These are phyloP conservation scores for Coniella lustricola DNA, from an alignment of 2,329 filamentous ascomycete species.

Conservation along the genomic window DNA sequence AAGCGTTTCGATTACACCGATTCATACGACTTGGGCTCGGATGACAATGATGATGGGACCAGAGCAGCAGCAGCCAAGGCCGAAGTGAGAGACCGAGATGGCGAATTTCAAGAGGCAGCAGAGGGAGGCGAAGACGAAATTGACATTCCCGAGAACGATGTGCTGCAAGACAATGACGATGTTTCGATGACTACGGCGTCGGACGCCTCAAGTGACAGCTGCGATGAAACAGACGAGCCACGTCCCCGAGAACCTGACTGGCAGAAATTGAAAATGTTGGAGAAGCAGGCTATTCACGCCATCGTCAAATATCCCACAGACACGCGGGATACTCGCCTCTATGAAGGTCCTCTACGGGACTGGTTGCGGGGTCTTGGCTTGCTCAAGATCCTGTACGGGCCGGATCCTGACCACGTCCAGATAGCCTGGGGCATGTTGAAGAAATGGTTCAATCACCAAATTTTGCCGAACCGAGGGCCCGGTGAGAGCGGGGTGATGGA, in stretches of 20 bases:
- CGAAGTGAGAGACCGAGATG: neutral
- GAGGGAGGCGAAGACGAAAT: neutral
- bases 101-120: neutral
- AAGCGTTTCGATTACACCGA: conserved; percentile 11
- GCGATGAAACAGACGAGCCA: neutral
- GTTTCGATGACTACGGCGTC: neutral
- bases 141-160: neutral
- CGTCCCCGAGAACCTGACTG: neutral
- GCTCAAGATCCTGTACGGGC: conserved; percentile 36
- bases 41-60: conserved; percentile 11
- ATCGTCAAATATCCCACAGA: conserved; percentile 27
- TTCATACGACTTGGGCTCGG: conserved; percentile 7
- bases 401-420: conserved; percentile 28
- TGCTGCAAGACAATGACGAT: neutral
- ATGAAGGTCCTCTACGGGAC: conserved; percentile 31
- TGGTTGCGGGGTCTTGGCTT: conserved; percentile 29
- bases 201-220: neutral
- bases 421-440: conserved; percentile 31
- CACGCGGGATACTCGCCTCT: conserved; percentile 26
- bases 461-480: conserved; percentile 31
- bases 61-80: conserved; percentile 1
- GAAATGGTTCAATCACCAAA: conserved; percentile 34
- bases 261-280: conserved; percentile 6
- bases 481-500: conserved; percentile 25
- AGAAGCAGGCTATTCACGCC: conserved; percentile 20